A percentile compares a stretch with the other conserved stretches of the same genome.
phyloP scores from a whole-genome alignment of 345 rosid genomes.

The Salix arbutifolia region DNA sequence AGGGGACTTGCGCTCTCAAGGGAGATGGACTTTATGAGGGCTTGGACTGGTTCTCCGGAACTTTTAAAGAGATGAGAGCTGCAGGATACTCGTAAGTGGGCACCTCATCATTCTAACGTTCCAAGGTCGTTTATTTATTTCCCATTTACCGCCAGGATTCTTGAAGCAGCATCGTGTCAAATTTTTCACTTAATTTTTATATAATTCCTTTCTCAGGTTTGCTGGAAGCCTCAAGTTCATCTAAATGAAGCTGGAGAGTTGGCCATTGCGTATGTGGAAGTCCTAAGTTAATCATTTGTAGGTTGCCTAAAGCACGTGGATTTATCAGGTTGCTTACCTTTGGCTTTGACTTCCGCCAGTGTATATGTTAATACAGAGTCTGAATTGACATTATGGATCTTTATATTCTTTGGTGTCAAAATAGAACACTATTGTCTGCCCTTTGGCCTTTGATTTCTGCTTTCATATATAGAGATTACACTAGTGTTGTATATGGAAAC shows the following conservation, averaged over 20 bases:
- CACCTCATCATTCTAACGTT: constrained; percentile 56
- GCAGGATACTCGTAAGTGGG: constrained; percentile 84
- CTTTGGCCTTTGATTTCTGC: neutral
- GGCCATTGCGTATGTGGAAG: constrained; percentile 2
- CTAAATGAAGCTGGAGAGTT: constrained; percentile 5
- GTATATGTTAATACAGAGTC: constrained; percentile 9
- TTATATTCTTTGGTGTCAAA: neutral
- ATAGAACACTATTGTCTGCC: neutral
- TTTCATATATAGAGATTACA: too few species aligned
- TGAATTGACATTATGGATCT: neutral
- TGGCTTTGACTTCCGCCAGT: constrained; percentile 11
- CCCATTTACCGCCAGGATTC: neutral
- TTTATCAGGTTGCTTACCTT: constrained; percentile 5
- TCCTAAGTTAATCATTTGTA: constrained; percentile 1
- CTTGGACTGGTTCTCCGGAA: constrained; percentile 81
- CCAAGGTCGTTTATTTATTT: constrained; percentile 26
- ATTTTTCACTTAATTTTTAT: neutral
- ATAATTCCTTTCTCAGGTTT: neutral
- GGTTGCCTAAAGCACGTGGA: constrained; percentile 10
- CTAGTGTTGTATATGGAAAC: too few species aligned
- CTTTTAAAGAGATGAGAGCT: constrained; percentile 83
- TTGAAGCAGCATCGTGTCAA: neutral
- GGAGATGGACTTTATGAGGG: constrained; percentile 99
- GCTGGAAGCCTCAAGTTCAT: neutral
- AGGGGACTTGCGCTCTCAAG: constrained; percentile 90